Evolutionary conservation across 768 basidiomycete species (phyloP).

Genomic region (Ephemerocybe angulata): DNA sequence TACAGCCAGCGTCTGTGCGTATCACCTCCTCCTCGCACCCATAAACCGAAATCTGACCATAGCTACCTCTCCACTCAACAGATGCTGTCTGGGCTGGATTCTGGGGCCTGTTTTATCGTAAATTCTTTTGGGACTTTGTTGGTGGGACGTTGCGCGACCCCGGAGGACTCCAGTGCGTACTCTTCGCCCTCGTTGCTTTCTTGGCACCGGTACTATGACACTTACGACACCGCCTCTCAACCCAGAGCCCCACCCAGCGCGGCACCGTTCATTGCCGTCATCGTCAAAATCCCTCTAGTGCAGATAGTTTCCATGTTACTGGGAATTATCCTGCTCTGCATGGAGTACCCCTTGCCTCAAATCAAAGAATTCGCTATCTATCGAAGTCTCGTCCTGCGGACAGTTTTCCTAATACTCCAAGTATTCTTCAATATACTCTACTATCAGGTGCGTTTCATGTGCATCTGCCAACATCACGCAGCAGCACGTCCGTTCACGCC

Average conservation of each 20-base stretch:
- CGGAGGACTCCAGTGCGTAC: slow-evolving; percentile 72
- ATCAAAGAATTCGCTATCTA: slow-evolving; percentile 54
- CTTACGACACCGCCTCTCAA: not conserved
- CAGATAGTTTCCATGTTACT: slow-evolving; percentile 65
- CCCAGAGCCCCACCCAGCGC: slow-evolving; percentile 58
- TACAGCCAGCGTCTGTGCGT: slow-evolving; percentile 71
- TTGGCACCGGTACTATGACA: not conserved
- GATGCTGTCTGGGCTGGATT: slow-evolving; percentile 80
- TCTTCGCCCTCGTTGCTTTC: not conserved
- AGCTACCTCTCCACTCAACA: slow-evolving; percentile 22
- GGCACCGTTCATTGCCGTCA: slow-evolving; percentile 64
- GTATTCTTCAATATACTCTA: slow-evolving; percentile 60
- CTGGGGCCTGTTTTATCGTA: slow-evolving; percentile 81
- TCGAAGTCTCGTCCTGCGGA: slow-evolving; percentile 60
- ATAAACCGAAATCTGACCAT: slow-evolving; percentile 9
- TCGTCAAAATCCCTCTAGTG: slow-evolving; percentile 74
- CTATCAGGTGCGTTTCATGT: slow-evolving; percentile 55
- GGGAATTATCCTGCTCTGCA: slow-evolving; percentile 51
- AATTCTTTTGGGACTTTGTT: slow-evolving; percentile 97
- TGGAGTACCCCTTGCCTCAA: slow-evolving; percentile 71
- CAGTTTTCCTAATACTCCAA: slow-evolving; percentile 63
- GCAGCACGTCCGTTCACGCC: slow-evolving; percentile 4
- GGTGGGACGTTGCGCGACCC: slow-evolving; percentile 74
- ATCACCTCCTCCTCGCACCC: not conserved
- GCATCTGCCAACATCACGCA: not conserved